Conservation (phyloP, 257 asterid species). For the Solanum chilense region DNA sequence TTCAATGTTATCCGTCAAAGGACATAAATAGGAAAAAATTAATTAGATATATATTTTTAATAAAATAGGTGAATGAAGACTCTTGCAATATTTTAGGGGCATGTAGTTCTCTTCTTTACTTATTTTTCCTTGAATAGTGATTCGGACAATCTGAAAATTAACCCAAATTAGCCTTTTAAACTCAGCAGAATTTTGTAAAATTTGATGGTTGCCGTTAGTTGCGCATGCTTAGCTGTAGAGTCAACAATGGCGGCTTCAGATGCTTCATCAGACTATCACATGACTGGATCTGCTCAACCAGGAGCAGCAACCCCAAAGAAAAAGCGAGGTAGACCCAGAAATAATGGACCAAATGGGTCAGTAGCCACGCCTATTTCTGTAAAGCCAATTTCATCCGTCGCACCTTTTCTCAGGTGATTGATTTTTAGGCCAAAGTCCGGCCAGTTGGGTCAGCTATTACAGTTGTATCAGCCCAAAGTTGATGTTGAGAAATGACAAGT, state of each 20-base stretch:
- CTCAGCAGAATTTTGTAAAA: not conserved
- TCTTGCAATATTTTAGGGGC: not conserved
- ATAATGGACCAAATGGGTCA: constrained; percentile 73
- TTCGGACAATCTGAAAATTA: too few relatives aligned
- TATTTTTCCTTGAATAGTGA: too few relatives aligned
- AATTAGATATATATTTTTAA: too few relatives aligned
- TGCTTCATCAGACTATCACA: constrained; percentile 74
- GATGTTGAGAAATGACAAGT: constrained; percentile 19
- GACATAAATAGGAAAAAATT: too few relatives aligned
- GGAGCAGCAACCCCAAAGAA: constrained; percentile 35
- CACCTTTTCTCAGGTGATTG: constrained; percentile 73
- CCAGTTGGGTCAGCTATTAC: constrained; percentile 28
- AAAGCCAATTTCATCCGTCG: constrained; percentile 67
- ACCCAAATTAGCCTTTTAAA: too few relatives aligned
- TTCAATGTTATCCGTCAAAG: too few relatives aligned
- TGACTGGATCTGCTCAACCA: constrained; percentile 11
- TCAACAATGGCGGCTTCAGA: constrained; percentile 80
- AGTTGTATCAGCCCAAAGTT: constrained; percentile 28
- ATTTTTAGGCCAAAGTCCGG: constrained; percentile 26
- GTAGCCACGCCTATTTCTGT: constrained; percentile 44
- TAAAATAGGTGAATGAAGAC: not conserved
- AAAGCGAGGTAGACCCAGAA: constrained; percentile 81
- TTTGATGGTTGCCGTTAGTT: too few relatives aligned
- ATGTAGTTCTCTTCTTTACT: too few relatives aligned
- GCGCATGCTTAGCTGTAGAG: constrained; percentile 38